Evolutionary conservation across 129 eudicot species (phyloP).

Genomic region (Escallonia herrerae): DNA sequence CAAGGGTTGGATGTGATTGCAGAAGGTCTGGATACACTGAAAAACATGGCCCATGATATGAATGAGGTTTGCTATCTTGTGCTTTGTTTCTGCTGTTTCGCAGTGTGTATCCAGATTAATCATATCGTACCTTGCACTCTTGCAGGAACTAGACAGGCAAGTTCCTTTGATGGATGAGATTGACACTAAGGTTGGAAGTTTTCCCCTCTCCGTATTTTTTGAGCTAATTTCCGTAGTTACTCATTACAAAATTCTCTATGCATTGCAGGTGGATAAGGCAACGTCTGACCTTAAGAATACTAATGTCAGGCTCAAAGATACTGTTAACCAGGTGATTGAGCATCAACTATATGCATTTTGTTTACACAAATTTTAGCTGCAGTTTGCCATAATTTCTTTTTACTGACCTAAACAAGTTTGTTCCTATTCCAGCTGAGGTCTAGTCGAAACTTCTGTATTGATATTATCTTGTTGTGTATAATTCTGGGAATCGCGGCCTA

Average conservation of each 20-base stretch:
- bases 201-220: neutral
- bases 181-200: constrained; percentile 69
- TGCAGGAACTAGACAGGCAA: constrained; percentile 85
- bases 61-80: constrained; percentile 62
- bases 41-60: constrained; percentile 79
- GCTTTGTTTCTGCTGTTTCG: constrained; percentile 7
- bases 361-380: neutral
- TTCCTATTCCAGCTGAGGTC: constrained; percentile 64
- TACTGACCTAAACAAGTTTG: neutral
- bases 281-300: constrained; percentile 87
- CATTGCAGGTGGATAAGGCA: constrained; percentile 86
- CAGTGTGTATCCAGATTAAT: neutral
- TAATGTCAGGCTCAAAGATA: constrained; percentile 85
- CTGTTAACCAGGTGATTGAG: constrained; percentile 73
- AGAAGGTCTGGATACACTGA: constrained; percentile 63
- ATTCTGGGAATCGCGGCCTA: constrained; percentile 84
- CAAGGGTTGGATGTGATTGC: constrained; percentile 65
- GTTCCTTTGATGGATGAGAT: constrained; percentile 98
- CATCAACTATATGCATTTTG: neutral
- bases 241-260: constrained; percentile 1
- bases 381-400: neutral
- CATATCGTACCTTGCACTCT: neutral
- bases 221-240: neutral
- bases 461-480: constrained; percentile 62
- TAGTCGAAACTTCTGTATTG: constrained; percentile 77